A percentile compares a stretch with the other conserved stretches of the same genome.
Evolutionary conservation across 768 basidiomycete genomes (phyloP).

Genomic region (Mycena galopus): DNA sequence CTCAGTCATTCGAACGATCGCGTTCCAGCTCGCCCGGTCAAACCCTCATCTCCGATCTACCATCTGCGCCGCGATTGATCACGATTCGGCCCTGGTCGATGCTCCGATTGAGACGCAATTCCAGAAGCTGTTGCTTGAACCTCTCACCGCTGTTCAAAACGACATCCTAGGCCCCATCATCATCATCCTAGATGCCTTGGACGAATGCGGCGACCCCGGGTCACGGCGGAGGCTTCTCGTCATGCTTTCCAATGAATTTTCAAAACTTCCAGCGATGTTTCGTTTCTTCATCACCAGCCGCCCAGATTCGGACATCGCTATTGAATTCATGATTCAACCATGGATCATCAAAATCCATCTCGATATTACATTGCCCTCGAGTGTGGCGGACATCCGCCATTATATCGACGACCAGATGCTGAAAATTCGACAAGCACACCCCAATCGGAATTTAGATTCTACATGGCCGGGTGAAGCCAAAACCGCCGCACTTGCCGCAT

Average conservation of each 20-base stretch:
- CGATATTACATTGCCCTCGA: background rate
- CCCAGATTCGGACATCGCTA: background rate
- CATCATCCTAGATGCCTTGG: background rate
- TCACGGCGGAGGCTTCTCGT: background rate
- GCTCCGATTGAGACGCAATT: background rate
- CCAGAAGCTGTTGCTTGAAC: background rate
- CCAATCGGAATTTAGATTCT: background rate
- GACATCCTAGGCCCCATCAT: background rate
- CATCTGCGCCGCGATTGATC: no score
- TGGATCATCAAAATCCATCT: background rate
- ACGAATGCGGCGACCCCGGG: background rate
- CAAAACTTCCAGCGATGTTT: background rate
- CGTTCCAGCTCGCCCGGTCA: no score
- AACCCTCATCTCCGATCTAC: no score
- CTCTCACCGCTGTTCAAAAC: background rate
- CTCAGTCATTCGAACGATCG: no score
- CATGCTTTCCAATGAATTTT: background rate
- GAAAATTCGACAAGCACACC: no score
- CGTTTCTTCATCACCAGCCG: background rate
- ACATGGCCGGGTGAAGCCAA: slow-evolving; percentile 34
- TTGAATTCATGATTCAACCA: background rate
- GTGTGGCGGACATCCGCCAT: background rate
- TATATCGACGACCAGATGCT: background rate
- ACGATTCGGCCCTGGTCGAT: no score
- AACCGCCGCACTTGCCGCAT: slow-evolving; percentile 18